These are phyloP conservation scores for Amniculicola lignicola DNA, from an alignment of 495 filamentous ascomycete genomes.

Conservation along the genomic window DNA sequence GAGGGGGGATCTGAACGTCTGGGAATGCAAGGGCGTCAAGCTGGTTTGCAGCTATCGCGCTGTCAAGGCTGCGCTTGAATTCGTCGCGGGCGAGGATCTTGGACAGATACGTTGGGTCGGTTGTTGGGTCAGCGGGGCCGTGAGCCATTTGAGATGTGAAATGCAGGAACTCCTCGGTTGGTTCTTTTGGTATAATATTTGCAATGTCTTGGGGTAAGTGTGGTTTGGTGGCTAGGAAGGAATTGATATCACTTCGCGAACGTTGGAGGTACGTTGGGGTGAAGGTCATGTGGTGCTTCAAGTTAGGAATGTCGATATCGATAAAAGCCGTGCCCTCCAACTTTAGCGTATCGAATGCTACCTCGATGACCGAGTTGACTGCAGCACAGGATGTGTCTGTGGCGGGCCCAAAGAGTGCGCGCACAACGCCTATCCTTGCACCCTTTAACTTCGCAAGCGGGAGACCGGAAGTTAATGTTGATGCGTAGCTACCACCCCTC, in stretches of 20 bases:
- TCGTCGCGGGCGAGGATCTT: slow-evolving; percentile 9
- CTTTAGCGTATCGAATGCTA: slow-evolving; percentile 29
- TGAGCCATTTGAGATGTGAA: slow-evolving; percentile 11
- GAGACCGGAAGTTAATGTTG: no score
- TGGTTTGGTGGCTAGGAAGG: slow-evolving; percentile 36
- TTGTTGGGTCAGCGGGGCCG: slow-evolving; percentile 7
- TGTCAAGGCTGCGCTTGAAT: slow-evolving; percentile 20
- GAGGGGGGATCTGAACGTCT: slow-evolving; percentile 3
- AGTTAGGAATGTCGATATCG: slow-evolving; percentile 38
- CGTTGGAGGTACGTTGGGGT: slow-evolving; percentile 35
- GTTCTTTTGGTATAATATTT: slow-evolving; percentile 2
- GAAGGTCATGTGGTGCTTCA: slow-evolving; percentile 36
- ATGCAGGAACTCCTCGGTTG: slow-evolving; percentile 14
- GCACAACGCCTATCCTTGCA: slow-evolving; percentile 49
- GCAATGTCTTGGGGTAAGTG: slow-evolving; percentile 23
- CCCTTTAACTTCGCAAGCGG: slow-evolving; percentile 45
- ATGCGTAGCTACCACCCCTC: slow-evolving; percentile 46
- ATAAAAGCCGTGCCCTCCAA: slow-evolving; percentile 32
- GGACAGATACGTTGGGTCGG: not conserved
- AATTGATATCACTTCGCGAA: slow-evolving; percentile 40
- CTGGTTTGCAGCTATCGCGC: not conserved
- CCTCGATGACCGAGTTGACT: slow-evolving; percentile 33
- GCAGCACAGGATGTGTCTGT: slow-evolving; percentile 14
- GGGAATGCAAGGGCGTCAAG: slow-evolving; percentile 12
- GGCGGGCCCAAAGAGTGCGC: slow-evolving; percentile 35